These are phyloP conservation scores for Glycine soja DNA, from an alignment of 306 rosid genomes.

Conservation along the genomic window DNA sequence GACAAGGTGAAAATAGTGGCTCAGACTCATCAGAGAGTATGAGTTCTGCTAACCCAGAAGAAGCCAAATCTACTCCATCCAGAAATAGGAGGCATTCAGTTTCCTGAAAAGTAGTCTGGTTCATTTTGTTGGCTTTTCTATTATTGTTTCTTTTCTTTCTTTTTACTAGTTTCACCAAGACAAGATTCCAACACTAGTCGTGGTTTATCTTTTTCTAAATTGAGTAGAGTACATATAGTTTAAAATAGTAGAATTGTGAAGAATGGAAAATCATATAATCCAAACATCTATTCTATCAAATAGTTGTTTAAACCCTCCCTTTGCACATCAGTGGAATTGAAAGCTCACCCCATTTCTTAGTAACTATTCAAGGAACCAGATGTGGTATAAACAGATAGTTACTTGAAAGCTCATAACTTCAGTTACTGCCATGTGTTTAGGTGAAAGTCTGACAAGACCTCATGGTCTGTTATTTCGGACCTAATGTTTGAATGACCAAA, in stretches of 20 bases:
- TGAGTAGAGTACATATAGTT: constrained; percentile 59
- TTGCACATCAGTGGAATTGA: constrained; percentile 12
- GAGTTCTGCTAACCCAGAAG: constrained; percentile 88
- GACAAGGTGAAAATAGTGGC: constrained; percentile 84
- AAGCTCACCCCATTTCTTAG: not conserved
- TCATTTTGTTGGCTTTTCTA: constrained; percentile 38
- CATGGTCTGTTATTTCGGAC: constrained; percentile 1
- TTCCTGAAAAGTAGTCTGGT: constrained; percentile 61
- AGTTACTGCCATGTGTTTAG: not conserved
- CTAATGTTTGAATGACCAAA: not conserved
- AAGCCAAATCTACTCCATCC: constrained; percentile 85
- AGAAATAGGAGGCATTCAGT: constrained; percentile 95
- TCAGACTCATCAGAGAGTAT: constrained; percentile 90
- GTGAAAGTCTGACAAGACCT: not conserved
- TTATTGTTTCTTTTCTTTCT: constrained; percentile 15
- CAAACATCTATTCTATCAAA: constrained; percentile 37
- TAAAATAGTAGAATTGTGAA: constrained; percentile 51
- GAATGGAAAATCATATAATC: constrained; percentile 45
- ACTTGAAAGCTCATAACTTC: not conserved
- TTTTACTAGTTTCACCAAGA: constrained; percentile 43
- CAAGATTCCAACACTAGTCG: constrained; percentile 46
- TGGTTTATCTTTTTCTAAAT: constrained; percentile 51
- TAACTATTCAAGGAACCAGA: not conserved
- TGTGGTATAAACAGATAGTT: not conserved
- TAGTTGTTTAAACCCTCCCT: constrained; percentile 19